phyloP scores from a whole-genome alignment of 192 early-diverging fungal genomes.

The Backusella circina region DNA sequence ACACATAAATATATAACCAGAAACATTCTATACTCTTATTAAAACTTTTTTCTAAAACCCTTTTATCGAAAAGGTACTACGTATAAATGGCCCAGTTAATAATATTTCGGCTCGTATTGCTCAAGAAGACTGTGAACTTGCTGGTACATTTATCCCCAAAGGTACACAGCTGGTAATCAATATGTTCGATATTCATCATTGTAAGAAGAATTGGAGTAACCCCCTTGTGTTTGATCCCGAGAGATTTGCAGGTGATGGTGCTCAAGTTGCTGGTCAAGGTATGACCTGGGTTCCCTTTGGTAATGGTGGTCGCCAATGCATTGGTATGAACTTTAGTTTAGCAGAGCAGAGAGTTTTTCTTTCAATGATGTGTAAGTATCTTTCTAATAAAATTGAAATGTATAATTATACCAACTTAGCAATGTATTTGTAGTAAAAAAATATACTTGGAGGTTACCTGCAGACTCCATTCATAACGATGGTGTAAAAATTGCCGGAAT shows the following conservation, averaged over 20 bases:
- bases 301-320: slow-evolving; percentile 51
- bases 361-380: slow-evolving; percentile 33
- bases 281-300: slow-evolving; percentile 54
- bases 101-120: not conserved
- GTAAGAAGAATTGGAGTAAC: slow-evolving; percentile 1
- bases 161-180: slow-evolving; percentile 5
- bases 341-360: slow-evolving; percentile 56
- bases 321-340: slow-evolving; percentile 60
- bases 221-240: slow-evolving; percentile 22
- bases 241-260: slow-evolving; percentile 9
- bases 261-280: not conserved
- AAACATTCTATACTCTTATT: not conserved
- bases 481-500: not conserved
- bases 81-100: not conserved
- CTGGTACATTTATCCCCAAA: slow-evolving; percentile 17
- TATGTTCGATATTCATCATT: slow-evolving; percentile 13
- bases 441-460: slow-evolving; percentile 11
- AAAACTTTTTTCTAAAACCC: not conserved
- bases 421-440: slow-evolving; percentile 18
- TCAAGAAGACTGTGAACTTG: not conserved
- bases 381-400: not conserved
- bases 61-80: not conserved
- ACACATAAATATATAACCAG: not conserved
- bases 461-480: slow-evolving; percentile 21
- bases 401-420: not conserved